phyloP scores from a whole-genome alignment of 208 protist genomes.

The Crithidia acanthocephali region DNA sequence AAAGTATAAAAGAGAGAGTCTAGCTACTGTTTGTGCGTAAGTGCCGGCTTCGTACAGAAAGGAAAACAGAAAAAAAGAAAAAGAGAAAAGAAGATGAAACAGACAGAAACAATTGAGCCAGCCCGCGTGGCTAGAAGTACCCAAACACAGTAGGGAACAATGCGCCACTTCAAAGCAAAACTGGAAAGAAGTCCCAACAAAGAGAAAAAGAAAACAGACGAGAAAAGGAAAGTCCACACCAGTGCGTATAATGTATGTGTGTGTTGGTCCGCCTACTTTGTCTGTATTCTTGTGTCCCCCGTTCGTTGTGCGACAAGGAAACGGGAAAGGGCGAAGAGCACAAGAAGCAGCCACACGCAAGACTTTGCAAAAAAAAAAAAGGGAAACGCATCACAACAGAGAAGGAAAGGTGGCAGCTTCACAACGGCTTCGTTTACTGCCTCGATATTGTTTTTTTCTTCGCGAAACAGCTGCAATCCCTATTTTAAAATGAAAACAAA shows the following conservation, averaged over 20 bases:
- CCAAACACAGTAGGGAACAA: not conserved
- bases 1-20: slow-evolving; percentile 2
- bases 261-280: not conserved
- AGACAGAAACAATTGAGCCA: not conserved
- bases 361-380: not conserved
- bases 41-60: slow-evolving; percentile 7
- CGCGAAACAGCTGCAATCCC: not conserved
- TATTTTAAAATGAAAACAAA: slow-evolving; percentile 23
- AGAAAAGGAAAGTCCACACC: slow-evolving; percentile 1
- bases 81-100: slow-evolving; percentile 8
- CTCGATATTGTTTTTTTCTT: not conserved
- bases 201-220: slow-evolving; percentile 7
- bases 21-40: slow-evolving; percentile 1
- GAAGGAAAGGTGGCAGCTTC: not conserved
- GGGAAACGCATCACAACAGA: not conserved
- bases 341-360: not conserved
- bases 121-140: not conserved
- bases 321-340: not conserved
- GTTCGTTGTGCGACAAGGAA: not conserved
- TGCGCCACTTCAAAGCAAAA: slow-evolving; percentile 15
- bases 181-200: slow-evolving; percentile 2
- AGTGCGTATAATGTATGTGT: slow-evolving; percentile 1
- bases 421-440: not conserved
- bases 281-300: too few relatives aligned
- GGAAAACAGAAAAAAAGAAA: slow-evolving; percentile 7